Evolutionary conservation across 768 basidiomycete species (phyloP), one percentile per base, ranked within the genome.

Genomic region (Termitomyces sp.): DNA sequence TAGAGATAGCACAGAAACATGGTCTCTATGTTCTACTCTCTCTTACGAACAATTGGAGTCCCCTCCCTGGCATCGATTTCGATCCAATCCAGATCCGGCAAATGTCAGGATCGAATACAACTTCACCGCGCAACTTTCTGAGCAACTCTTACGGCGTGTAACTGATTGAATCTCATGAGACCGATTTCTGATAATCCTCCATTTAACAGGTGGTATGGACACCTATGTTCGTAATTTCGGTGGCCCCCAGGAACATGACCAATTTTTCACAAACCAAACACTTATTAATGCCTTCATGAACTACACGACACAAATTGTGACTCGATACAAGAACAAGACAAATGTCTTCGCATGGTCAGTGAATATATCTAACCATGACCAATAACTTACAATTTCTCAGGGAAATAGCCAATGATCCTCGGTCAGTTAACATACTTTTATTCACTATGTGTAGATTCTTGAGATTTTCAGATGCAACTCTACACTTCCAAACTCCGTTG

Each of bases 361-460:
- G 9, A 23, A 37, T 8, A 40, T 30, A 44, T 28, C 16, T 25
- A 7, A 19, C 39, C 55, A 35, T 25, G 28, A 21, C 40, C 25
- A 67, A 73, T 53, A 65, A 63, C 60, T 52, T 17, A 56, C 39
- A 32, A 21, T 25, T 42, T 34, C 45, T 39, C 52, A 84, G 82
- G 81, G 85, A 88, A 64, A 60, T 85, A 60, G 86, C 83, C 19
- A 88, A 88, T 64, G 86, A 88, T 61, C 75, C 85, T 9, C 79
- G 83, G 81, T 84, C 53, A 51, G 59, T 52, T 34, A 11, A 35
- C 14, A 5, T n/a, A 42, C 11, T 14, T 5, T 43, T 35, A 11
- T 19, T 25, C 6, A 32, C 27, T 19, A n/a, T n/a, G 21, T 9
- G 8, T 35, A 11, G 30, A 32, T n/a, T 17, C 5, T 62, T 37